Conservation (phyloP, 345 rosid species). For the Psidium guajava region DNA sequence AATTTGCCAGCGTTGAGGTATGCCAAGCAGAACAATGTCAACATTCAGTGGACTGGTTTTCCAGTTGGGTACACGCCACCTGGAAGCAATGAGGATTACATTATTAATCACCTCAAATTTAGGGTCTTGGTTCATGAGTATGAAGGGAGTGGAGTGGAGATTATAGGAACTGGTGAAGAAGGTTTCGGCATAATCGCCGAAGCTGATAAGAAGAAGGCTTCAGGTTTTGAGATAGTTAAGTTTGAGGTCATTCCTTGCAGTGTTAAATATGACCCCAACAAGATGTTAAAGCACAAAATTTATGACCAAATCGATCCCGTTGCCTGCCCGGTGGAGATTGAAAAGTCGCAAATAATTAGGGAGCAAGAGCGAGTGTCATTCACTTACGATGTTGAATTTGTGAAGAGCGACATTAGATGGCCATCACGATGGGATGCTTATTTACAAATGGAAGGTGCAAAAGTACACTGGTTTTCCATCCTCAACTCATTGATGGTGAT, state of each 20-base stretch:
- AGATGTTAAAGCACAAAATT: constrained; percentile 17
- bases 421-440: constrained; percentile 48
- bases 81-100: constrained; percentile 31
- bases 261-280: constrained; percentile 19
- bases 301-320: constrained; percentile 11
- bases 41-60: constrained; percentile 42
- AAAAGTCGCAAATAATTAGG: constrained; percentile 33
- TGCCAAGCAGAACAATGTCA: constrained; percentile 24
- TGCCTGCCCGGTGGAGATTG: constrained; percentile 22
- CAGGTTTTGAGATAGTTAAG: constrained; percentile 32
- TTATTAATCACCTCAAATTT: constrained; percentile 39
- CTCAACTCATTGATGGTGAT: constrained; percentile 37
- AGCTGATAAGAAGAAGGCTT: constrained; percentile 29
- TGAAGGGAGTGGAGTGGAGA: constrained; percentile 39
- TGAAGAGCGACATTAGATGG: constrained; percentile 33
- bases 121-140: constrained; percentile 35
- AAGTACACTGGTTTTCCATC: constrained; percentile 42
- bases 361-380: constrained; percentile 30
- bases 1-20: constrained; percentile 44
- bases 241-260: constrained; percentile 41
- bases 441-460: constrained; percentile 39
- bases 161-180: constrained; percentile 46
- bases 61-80: constrained; percentile 33
- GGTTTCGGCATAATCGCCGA: constrained; percentile 38
- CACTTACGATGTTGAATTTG: constrained; percentile 37